A percentile compares a stretch with the other conserved stretches of the same genome.
These are phyloP conservation scores for Juncus effusus DNA, from an alignment of 176 grass and related monocot species.

Conservation along the genomic window DNA sequence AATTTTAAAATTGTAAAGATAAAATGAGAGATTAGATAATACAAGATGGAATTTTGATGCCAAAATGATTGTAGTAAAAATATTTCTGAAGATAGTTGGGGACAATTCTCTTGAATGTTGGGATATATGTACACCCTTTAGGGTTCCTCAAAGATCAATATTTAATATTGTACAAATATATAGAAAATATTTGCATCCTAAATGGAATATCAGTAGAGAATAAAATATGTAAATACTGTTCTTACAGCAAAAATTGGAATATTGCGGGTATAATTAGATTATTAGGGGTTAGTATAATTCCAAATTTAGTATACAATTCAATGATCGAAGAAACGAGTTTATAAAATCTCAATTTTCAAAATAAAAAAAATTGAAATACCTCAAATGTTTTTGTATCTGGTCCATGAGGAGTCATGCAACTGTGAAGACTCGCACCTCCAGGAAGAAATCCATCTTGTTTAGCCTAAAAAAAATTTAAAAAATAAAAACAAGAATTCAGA, in stretches of 20 bases:
- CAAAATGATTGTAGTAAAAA: background rate
- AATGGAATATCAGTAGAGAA: too few relatives aligned
- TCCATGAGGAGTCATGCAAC: slow-evolving; percentile 93
- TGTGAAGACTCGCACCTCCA: slow-evolving; percentile 87
- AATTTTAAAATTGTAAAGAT: slow-evolving; percentile 10
- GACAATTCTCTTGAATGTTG: too few relatives aligned
- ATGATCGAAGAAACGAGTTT: too few relatives aligned
- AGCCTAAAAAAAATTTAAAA: slow-evolving; percentile 37
- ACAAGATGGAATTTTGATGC: background rate
- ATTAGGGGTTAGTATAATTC: too few relatives aligned
- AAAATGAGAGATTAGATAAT: slow-evolving; percentile 2
- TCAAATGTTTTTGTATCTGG: slow-evolving; percentile 91
- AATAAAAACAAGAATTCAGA: background rate
- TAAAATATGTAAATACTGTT: too few relatives aligned
- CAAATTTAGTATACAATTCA: too few relatives aligned
- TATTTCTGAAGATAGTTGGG: slow-evolving; percentile 6
- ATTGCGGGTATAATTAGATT: too few relatives aligned
- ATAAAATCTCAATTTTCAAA: background rate
- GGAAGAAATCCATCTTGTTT: slow-evolving; percentile 92
- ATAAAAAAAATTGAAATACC: slow-evolving; percentile 20
- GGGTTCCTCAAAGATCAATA: too few relatives aligned
- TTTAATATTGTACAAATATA: too few relatives aligned
- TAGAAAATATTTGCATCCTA: too few relatives aligned
- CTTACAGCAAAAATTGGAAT: too few relatives aligned
- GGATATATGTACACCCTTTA: too few relatives aligned